phyloP scores from a whole-genome alignment of 2,329 filamentous ascomycete genomes.

The Fusarium sp. region DNA sequence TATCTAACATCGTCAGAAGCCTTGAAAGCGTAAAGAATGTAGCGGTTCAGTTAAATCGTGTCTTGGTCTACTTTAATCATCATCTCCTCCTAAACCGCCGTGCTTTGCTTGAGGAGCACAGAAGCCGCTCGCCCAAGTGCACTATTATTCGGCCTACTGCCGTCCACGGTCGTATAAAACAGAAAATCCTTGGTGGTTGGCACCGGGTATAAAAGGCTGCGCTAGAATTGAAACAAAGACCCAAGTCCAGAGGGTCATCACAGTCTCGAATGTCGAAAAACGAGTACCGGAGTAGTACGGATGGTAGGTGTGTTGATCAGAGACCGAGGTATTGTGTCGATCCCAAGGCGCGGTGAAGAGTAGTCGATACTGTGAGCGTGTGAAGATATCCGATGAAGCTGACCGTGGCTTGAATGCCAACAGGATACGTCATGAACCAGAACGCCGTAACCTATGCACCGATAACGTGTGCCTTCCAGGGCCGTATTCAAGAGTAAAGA shows the following conservation, averaged over 20 bases:
- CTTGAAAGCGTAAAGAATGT: slow-evolving; percentile 31
- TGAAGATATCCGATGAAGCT: slow-evolving; percentile 22
- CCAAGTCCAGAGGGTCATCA: slow-evolving; percentile 26
- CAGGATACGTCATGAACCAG: slow-evolving; percentile 36
- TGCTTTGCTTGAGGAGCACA: slow-evolving; percentile 6
- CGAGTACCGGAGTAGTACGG: slow-evolving; percentile 3
- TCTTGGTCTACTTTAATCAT: slow-evolving; percentile 3
- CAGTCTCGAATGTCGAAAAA: slow-evolving; percentile 22
- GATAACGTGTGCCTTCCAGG: slow-evolving; percentile 33
- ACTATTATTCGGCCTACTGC: slow-evolving; percentile 34
- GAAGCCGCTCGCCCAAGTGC: slow-evolving; percentile 8
- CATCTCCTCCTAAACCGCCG: slow-evolving; percentile 6
- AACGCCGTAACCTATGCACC: slow-evolving; percentile 56
- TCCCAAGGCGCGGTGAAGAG: slow-evolving; percentile 9
- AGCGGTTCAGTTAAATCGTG: slow-evolving; percentile 15
- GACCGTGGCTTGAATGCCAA: slow-evolving; percentile 29
- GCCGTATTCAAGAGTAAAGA: slow-evolving; percentile 45
- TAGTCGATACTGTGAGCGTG: slow-evolving; percentile 17
- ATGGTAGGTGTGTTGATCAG: slow-evolving; percentile 6
- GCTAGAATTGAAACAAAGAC: slow-evolving; percentile 41
- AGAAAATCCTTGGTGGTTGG: slow-evolving; percentile 32
- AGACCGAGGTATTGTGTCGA: slow-evolving; percentile 8
- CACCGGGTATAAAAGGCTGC: slow-evolving; percentile 46
- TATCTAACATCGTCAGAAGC: slow-evolving; percentile 36
- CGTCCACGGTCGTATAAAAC: slow-evolving; percentile 30